Evolutionary conservation across 2,329 filamentous ascomycete genomes (phyloP).

Genomic region (Rhinocladiella mackenziei): DNA sequence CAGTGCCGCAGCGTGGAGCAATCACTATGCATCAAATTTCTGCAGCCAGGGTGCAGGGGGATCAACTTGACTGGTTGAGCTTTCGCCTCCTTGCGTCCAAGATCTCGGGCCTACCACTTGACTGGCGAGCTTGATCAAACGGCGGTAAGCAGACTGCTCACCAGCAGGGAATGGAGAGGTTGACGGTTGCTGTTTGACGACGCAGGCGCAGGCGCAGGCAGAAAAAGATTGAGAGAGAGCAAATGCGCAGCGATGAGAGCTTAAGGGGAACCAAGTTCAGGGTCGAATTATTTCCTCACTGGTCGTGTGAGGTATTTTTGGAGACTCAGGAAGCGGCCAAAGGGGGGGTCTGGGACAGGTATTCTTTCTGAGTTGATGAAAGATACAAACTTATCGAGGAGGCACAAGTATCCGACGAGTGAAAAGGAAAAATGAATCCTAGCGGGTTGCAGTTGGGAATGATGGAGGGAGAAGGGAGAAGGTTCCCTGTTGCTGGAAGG

Average conservation of each 20-base stretch:
- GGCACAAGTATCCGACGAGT: too few species aligned
- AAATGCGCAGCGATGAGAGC: background rate
- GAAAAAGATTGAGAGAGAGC: background rate
- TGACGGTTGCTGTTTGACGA: slow-evolving; percentile 1
- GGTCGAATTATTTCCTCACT: slow-evolving; percentile 1
- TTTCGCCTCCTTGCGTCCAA: slow-evolving; percentile 27
- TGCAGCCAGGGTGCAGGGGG: slow-evolving; percentile 13
- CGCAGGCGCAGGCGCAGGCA: background rate
- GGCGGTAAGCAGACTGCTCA: slow-evolving; percentile 25
- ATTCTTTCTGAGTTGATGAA: too few species aligned
- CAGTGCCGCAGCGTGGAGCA: slow-evolving; percentile 26
- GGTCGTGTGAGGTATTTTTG: slow-evolving; percentile 6
- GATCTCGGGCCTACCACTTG: slow-evolving; percentile 19
- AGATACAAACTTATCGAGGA: too few species aligned
- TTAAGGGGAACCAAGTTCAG: background rate
- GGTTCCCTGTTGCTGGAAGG: too few species aligned
- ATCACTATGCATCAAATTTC: slow-evolving; percentile 16
- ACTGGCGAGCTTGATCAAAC: slow-evolving; percentile 22
- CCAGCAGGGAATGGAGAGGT: slow-evolving; percentile 4
- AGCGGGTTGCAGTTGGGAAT: background rate
- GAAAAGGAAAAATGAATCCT: too few species aligned
- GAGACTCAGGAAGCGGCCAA: too few species aligned
- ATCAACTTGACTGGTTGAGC: slow-evolving; percentile 12
- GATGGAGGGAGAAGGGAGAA: background rate
- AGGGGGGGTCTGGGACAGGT: too few species aligned